Evolutionary conservation across 2,329 filamentous ascomycete genomes (phyloP).

Genomic region (Talaromyces sp.): DNA sequence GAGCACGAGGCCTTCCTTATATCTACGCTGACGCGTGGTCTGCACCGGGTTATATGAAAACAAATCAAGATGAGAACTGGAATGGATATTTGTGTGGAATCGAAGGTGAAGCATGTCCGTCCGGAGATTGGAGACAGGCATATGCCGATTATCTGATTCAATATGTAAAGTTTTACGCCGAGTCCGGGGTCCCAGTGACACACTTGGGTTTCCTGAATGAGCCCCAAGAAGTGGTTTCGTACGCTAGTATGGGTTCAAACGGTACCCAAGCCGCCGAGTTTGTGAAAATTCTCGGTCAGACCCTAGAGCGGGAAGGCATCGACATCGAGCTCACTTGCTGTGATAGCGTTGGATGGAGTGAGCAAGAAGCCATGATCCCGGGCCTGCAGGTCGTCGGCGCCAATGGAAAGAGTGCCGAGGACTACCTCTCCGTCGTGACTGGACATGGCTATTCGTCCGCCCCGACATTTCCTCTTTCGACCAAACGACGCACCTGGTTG

Average conservation of each 20-base stretch:
- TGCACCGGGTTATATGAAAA: slow-evolving; percentile 53
- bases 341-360: slow-evolving; percentile 44
- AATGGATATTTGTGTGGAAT: slow-evolving; percentile 49
- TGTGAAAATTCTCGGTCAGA: slow-evolving; percentile 46
- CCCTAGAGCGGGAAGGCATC: slow-evolving; percentile 37
- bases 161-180: slow-evolving; percentile 44
- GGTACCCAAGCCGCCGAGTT: slow-evolving; percentile 51
- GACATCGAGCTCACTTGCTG: slow-evolving; percentile 44
- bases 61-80: slow-evolving; percentile 43
- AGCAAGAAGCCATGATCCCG: slow-evolving; percentile 37
- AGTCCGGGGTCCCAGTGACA: slow-evolving; percentile 39
- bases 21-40: slow-evolving; percentile 52
- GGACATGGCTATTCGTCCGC: slow-evolving; percentile 43
- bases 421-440: slow-evolving; percentile 41
- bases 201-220: slow-evolving; percentile 48
- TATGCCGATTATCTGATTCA: slow-evolving; percentile 50
- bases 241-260: slow-evolving; percentile 48
- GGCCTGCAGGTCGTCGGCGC: slow-evolving; percentile 32
- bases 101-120: slow-evolving; percentile 36
- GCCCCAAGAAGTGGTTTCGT: slow-evolving; percentile 38
- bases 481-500: slow-evolving; percentile 48
- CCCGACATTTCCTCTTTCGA: slow-evolving; percentile 41
- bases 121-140: slow-evolving; percentile 48
- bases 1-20: slow-evolving; percentile 42
- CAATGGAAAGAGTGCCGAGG: slow-evolving; percentile 28